A percentile compares a stretch with the other conserved stretches of the same genome.
Conservation (phyloP, 2,329 filamentous ascomycete species). For the Sporothrix curviconia region DNA sequence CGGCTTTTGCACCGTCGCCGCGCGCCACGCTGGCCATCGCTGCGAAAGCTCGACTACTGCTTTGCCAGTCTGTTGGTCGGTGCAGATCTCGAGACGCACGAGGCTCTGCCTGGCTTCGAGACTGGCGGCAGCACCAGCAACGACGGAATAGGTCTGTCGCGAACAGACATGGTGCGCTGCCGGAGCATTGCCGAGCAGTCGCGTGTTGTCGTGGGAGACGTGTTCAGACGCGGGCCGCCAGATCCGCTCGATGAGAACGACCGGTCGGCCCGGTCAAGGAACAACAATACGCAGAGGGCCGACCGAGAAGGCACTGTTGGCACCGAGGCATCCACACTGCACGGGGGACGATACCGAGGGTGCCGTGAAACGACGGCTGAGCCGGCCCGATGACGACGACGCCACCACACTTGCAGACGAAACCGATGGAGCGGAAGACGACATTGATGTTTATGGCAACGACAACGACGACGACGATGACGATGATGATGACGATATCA, state of each 20-base stretch:
- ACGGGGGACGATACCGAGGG: background rate
- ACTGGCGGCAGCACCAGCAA: slow-evolving; percentile 30
- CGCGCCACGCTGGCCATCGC: slow-evolving; percentile 61
- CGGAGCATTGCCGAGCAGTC: slow-evolving; percentile 74
- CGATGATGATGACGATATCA: slow-evolving; percentile 29
- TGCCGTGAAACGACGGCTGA: slow-evolving; percentile 34
- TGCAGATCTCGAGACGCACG: slow-evolving; percentile 57
- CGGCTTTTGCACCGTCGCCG: slow-evolving; percentile 62
- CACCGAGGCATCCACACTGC: slow-evolving; percentile 31
- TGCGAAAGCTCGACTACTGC: slow-evolving; percentile 75
- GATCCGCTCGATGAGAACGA: slow-evolving; percentile 10
- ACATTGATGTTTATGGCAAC: background rate
- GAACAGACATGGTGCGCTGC: slow-evolving; percentile 80
- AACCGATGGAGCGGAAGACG: background rate
- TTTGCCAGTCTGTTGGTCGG: slow-evolving; percentile 71
- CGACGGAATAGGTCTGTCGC: slow-evolving; percentile 59
- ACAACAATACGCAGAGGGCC: too few species aligned
- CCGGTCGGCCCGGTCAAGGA: background rate
- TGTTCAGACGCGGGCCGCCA: slow-evolving; percentile 43
- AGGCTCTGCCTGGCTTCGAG: slow-evolving; percentile 64
- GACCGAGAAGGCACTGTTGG: slow-evolving; percentile 24
- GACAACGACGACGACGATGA: slow-evolving; percentile 26
- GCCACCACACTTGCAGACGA: background rate
- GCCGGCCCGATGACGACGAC: background rate
- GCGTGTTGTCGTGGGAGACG: slow-evolving; percentile 62